A percentile compares a stretch with the other conserved stretches of the same genome.
These are phyloP conservation scores for Aspergillus hortae DNA, from an alignment of 2,329 filamentous ascomycete species.

Conservation along the genomic window DNA sequence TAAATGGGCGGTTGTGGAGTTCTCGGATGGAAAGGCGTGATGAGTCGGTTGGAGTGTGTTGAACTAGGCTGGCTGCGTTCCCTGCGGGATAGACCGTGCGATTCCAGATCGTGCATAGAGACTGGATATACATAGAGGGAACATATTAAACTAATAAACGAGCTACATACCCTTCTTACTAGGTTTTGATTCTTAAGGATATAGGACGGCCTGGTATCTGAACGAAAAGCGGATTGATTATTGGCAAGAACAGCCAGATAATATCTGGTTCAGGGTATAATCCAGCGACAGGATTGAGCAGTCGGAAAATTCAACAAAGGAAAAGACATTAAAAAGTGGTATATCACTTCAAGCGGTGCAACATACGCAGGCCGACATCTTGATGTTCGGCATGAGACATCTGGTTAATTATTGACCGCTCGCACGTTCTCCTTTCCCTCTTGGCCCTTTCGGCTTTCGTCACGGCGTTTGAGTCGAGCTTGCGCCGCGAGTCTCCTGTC, in stretches of 20 bases:
- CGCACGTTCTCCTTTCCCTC: slow-evolving; percentile 34
- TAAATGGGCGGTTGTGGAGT: slow-evolving; percentile 94
- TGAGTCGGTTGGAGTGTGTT: too few relatives aligned
- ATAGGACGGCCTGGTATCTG: too few relatives aligned
- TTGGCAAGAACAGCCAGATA: neutral
- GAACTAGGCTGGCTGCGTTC: too few relatives aligned
- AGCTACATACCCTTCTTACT: neutral
- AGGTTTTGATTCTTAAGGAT: neutral
- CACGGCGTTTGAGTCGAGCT: slow-evolving; percentile 32
- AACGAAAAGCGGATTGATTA: neutral
- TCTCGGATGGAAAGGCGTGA: slow-evolving; percentile 63
- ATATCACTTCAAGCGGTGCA: neutral
- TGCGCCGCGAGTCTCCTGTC: slow-evolving; percentile 34
- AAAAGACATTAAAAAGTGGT: neutral
- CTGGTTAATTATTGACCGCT: slow-evolving; percentile 4
- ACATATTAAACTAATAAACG: too few relatives aligned
- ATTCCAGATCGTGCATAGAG: neutral
- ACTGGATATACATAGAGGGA: neutral
- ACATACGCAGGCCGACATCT: neutral
- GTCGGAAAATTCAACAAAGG: neutral
- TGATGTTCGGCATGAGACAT: neutral
- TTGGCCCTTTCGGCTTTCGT: slow-evolving; percentile 20
- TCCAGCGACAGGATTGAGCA: neutral
- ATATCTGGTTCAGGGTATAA: slow-evolving; percentile 5
- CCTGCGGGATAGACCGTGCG: too few relatives aligned